Base-by-base conservation (phyloP, 345 rosid species). In the Citrus unshiu region DNA sequence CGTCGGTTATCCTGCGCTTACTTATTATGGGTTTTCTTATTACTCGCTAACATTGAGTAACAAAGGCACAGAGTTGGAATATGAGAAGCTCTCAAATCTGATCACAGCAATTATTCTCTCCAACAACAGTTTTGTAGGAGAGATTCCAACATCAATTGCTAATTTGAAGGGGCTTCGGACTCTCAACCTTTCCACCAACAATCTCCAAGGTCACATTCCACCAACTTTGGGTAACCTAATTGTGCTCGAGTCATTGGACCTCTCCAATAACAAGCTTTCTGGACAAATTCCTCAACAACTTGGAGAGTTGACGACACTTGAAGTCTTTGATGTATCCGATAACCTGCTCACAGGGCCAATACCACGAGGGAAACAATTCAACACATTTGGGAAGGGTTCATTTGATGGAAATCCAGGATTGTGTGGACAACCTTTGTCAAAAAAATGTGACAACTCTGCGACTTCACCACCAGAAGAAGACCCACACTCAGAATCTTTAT, bases 1-100 rank as follows among this genome's bases (percentile, higher is more conserved):
- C 2, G 1, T 12, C 51, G 0, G 0, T 1, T 46, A 3, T 46
- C 16, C 51, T 46, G 4, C 1, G 51, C 2, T 3, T 46, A 22
- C 66, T 63, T 2, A 63, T 14, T 14, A 29, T 1, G 4, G 9
- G 7, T 32, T 4, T 32, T 64, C 63, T 1, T 5, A 29, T 56
- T 71, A 21, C 40, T 25, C 57, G 4, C 19, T 63, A 2, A 25
- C 2, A 29, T 0, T 76, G 64, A 65, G n/a, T 12, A 70, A 81
- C 58, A 70, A 70, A 57, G 80, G 80, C 5, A n/a, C 5, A 1
- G 7, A 39, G 4, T 1, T 0, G 9, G 61, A 18, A 9, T 77
- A 72, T 7, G 66, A 18, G 25, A 81, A 40, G 74, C 29, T 81
- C 3, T 6, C 57, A 24, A 27, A 59, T 0, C 4, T 22, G 3